phyloP scores from a whole-genome alignment of 179 eudicot species.

The Gypsophila paniculata region DNA sequence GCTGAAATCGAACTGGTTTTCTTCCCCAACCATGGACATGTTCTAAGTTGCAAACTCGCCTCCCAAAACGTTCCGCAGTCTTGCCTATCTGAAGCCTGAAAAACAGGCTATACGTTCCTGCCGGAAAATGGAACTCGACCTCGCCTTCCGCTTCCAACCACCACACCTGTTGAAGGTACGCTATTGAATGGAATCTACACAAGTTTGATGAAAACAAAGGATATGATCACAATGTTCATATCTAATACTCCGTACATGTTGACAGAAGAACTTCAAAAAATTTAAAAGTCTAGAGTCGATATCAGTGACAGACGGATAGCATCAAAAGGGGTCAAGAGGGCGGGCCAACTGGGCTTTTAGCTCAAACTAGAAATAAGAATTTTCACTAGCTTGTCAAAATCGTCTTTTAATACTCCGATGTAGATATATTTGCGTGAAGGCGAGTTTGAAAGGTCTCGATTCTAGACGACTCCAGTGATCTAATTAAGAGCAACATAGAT shows the following conservation, averaged over 20 bases:
- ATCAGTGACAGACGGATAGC: too few relatives aligned
- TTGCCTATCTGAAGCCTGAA: slow-evolving; percentile 59
- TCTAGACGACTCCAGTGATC: too few relatives aligned
- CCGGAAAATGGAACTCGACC: slow-evolving; percentile 51
- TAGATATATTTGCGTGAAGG: slow-evolving; percentile 13
- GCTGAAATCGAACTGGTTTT: slow-evolving; percentile 56
- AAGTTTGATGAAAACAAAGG: neutral
- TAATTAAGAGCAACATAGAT: too few relatives aligned
- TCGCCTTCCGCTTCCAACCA: slow-evolving; percentile 72
- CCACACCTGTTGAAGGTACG: slow-evolving; percentile 75
- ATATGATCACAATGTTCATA: too few relatives aligned
- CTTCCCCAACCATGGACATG: slow-evolving; percentile 65
- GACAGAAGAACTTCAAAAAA: too few relatives aligned
- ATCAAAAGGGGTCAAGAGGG: too few relatives aligned
- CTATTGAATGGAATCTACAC: slow-evolving; percentile 53
- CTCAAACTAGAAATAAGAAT: too few relatives aligned
- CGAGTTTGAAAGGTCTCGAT: too few relatives aligned
- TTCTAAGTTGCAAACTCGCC: slow-evolving; percentile 32
- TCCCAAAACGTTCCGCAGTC: slow-evolving; percentile 28
- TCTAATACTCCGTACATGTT: too few relatives aligned
- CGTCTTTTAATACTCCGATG: neutral
- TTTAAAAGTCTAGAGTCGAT: too few relatives aligned
- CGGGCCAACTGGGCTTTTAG: too few relatives aligned
- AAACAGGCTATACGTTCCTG: slow-evolving; percentile 47
- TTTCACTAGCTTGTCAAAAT: neutral